These are phyloP conservation scores for Millerozyma miso DNA, from an alignment of 805 yeast genomes.

Conservation along the genomic window DNA sequence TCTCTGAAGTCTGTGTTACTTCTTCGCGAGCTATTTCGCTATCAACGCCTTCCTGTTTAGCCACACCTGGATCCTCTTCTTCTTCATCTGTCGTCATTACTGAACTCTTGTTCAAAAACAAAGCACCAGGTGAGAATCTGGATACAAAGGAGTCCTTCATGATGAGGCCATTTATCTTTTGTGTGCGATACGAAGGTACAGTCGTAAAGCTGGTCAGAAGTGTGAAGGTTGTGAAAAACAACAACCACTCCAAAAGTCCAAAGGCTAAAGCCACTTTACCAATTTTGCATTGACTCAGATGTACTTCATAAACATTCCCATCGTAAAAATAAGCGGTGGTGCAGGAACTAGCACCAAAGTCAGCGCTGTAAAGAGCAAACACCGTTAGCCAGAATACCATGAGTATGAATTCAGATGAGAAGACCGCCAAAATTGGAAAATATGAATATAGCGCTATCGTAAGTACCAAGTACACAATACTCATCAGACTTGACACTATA, in stretches of 20 bases:
- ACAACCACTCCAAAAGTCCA: slow-evolving; percentile 17
- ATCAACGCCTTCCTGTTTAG: not conserved
- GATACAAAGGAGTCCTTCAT: not conserved
- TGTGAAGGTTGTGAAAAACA: slow-evolving; percentile 14
- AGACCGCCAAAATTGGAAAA: not conserved
- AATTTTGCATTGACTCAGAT: slow-evolving; percentile 10
- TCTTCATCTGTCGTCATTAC: not conserved
- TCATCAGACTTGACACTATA: slow-evolving; percentile 2
- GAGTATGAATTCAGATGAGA: slow-evolving; percentile 11
- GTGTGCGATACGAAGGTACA: slow-evolving; percentile 9
- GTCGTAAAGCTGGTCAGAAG: slow-evolving; percentile 13
- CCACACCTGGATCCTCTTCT: not conserved
- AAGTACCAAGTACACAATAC: slow-evolving; percentile 4
- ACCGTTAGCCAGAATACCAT: slow-evolving; percentile 20
- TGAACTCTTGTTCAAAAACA: not conserved
- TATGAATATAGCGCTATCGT: not conserved
- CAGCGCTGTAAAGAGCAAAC: slow-evolving; percentile 13
- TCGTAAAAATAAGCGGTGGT: not conserved
- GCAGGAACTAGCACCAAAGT: slow-evolving; percentile 12
- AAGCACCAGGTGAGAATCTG: not conserved
- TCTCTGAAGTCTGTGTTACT: not conserved
- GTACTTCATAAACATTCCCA: not conserved
- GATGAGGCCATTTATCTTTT: not conserved
- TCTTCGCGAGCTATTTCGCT: not conserved
- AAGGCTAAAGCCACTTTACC: slow-evolving; percentile 21